A percentile compares a stretch with the other conserved stretches of the same genome.
These are phyloP conservation scores for Fusarium aywerte DNA, from an alignment of 2,329 filamentous ascomycete species.

Conservation along the genomic window DNA sequence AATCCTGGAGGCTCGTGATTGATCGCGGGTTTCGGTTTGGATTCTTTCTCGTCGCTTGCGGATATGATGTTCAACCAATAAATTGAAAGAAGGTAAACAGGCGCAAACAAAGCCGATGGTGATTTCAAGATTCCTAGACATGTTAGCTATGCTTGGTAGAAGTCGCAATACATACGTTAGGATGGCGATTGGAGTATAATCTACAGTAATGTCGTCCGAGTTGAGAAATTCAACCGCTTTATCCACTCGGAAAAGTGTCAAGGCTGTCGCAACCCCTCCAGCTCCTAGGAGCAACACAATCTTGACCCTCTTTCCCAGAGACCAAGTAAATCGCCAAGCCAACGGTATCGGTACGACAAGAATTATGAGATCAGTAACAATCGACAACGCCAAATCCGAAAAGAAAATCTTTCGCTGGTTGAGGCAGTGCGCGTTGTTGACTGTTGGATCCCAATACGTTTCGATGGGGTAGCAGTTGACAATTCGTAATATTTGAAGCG, in stretches of 20 bases:
- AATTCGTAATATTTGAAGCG: constrained; percentile 52
- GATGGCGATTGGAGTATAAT: constrained; percentile 32
- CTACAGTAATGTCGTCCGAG: constrained; percentile 36
- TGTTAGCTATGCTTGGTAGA: background rate
- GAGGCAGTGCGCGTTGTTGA: constrained; percentile 48
- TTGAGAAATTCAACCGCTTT: constrained; percentile 27
- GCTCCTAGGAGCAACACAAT: constrained; percentile 36
- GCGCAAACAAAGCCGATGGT: constrained; percentile 41
- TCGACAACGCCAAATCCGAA: constrained; percentile 24
- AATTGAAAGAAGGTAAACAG: constrained; percentile 37
- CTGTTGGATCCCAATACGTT: constrained; percentile 53
- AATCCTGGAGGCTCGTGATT: background rate
- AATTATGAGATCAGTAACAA: constrained; percentile 37
- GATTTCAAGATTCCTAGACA: constrained; percentile 26
- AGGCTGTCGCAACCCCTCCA: constrained; percentile 37
- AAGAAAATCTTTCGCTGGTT: constrained; percentile 49
- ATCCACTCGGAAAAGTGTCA: constrained; percentile 28
- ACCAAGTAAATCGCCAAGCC: constrained; percentile 32
- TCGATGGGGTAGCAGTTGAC: constrained; percentile 55
- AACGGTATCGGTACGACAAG: constrained; percentile 32
- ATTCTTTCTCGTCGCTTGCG: constrained; percentile 14
- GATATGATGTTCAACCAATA: constrained; percentile 30
- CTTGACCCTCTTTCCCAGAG: constrained; percentile 37
- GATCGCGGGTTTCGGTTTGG: constrained; percentile 1
- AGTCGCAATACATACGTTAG: constrained; percentile 19